Base-by-base conservation (phyloP, 2,329 filamentous ascomycete genomes). In the Phoma sp. region DNA sequence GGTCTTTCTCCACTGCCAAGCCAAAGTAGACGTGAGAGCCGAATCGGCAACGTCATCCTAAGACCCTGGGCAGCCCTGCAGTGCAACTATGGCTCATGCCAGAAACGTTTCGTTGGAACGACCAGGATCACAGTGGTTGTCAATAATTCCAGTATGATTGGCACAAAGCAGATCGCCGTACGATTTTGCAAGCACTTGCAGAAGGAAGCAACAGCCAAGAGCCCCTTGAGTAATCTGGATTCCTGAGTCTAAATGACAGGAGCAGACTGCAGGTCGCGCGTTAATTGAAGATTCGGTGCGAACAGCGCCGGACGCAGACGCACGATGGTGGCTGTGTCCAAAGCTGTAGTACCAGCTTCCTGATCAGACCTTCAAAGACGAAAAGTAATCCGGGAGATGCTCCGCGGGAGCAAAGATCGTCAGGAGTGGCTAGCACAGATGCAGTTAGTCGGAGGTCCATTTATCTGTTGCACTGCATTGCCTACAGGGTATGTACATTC, bases 21-120 rank as follows among this genome's bases (percentile, higher is more conserved):
- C 61, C 61, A 58, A 66, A 57, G 44, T 45, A 43, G 49, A 43
- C 48, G 48, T 54, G 27, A 22, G 37, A 29, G 43, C 6, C 24
- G 19, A 52, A 45, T 44, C 29, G n/a, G 39, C 39, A 48, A 46
- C 47, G 54, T 51, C 51, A 53, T 55, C 13, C 17, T 48, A 12
- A 35, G 25, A 39, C 33, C 52, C 49, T 48, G 38, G 45, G 19
- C 51, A 57, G 45, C 53, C 46, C 44, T 60, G 57, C 33, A 52
- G 48, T 55, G 46, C 29, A 46, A 55, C 52, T 19, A 8, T 55
- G 46, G 36, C 31, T 51, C 24, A 39, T 47, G 31, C 15, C 45
- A 50, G 35, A 21, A 37, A 44, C n/a, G 22, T 40, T 40, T 49
- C 31, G 13, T 45, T 50, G 52, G 52, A 49, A 35, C 46, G 21